phyloP scores from a whole-genome alignment of 139 green algal species.

The Chlamydomonas asymmetrica region DNA sequence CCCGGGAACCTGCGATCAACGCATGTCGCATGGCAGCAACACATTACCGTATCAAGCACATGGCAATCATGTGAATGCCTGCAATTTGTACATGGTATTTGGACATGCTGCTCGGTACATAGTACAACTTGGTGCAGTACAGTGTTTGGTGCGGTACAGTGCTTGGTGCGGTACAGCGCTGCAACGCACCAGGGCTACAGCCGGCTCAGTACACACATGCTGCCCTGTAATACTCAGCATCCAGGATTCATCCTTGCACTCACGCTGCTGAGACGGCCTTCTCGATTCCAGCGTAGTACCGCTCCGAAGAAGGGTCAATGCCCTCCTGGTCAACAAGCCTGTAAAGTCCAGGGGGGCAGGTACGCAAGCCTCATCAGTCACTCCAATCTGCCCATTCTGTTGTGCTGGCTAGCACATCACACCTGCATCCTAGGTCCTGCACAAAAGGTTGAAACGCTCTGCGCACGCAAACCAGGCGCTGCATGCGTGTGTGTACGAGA shows the following conservation, averaged over 20 bases:
- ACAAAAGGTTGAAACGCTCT: neutral
- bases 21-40: too few species aligned
- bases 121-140: too few species aligned
- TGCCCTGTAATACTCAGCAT: too few species aligned
- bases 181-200: too few species aligned
- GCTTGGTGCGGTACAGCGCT: too few species aligned
- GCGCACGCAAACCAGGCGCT: neutral
- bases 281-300: constrained; percentile 54
- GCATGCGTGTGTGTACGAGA: neutral
- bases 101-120: too few species aligned
- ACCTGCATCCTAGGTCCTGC: neutral
- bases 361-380: neutral
- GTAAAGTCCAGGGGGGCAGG: neutral
- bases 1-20: constrained; percentile 46
- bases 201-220: too few species aligned
- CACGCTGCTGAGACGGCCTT: constrained; percentile 25
- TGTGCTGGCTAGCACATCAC: neutral
- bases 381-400: neutral
- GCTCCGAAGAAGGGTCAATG: constrained; percentile 34
- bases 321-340: constrained; percentile 37
- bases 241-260: too few species aligned
- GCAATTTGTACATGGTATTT: too few species aligned
- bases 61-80: too few species aligned
- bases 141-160: too few species aligned
- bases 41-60: too few species aligned